phyloP scores from a whole-genome alignment of 768 basidiomycete species.

The Fistulinella prunicolor region DNA sequence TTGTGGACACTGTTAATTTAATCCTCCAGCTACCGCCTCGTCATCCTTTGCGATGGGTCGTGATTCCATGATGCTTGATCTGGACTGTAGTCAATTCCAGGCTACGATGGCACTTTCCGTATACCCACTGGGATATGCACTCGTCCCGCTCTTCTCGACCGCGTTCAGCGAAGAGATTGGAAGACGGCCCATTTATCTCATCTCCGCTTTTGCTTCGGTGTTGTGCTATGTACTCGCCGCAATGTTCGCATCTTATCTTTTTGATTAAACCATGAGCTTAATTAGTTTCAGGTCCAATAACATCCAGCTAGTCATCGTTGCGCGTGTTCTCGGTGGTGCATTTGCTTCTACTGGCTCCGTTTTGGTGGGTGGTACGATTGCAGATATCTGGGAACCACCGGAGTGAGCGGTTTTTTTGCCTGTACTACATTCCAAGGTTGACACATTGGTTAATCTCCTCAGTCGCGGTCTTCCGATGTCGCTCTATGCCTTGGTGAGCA shows the following conservation, averaged over 20 bases:
- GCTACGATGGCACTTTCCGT: conserved; percentile 49
- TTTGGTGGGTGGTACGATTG: conserved; percentile 68
- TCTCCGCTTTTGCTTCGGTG: conserved; percentile 43
- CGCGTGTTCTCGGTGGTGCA: conserved; percentile 59
- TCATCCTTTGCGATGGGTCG: conserved; percentile 54
- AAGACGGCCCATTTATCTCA: conserved; percentile 54
- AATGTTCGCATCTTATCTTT: conserved; percentile 13
- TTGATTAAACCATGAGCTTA: not conserved
- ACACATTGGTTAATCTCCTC: not conserved
- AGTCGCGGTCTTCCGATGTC: conserved; percentile 78
- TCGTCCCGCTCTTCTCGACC: conserved; percentile 61
- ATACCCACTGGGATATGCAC: conserved; percentile 58
- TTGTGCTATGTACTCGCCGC: conserved; percentile 40
- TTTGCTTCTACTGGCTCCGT: conserved; percentile 65
- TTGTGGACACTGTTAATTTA: not conserved
- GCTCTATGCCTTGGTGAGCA: conserved; percentile 58
- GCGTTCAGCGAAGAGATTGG: conserved; percentile 73
- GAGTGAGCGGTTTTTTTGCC: conserved; percentile 42
- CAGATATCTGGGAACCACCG: conserved; percentile 60
- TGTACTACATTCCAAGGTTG: not conserved
- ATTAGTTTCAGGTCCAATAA: conserved; percentile 32
- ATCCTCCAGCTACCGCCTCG: conserved; percentile 45
- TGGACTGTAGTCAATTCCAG: conserved; percentile 43
- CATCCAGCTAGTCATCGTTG: conserved; percentile 57
- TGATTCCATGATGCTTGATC: conserved; percentile 48